Conservation (phyloP, 257 asterid genomes). For the Ilex aquifolium region DNA sequence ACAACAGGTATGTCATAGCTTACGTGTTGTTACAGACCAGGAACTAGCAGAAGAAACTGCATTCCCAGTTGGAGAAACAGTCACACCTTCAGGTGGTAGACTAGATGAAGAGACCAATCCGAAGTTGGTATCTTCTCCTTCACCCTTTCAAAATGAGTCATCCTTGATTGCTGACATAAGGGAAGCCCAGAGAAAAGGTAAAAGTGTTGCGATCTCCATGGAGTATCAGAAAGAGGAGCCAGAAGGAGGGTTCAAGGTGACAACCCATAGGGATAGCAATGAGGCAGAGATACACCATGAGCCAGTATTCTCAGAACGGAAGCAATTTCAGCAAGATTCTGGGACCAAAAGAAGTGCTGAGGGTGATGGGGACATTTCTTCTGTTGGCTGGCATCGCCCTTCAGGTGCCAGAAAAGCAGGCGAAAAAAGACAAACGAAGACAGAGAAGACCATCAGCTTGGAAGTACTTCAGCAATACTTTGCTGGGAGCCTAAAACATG, state of each 20-base stretch:
- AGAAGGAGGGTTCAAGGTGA: conserved; percentile 40
- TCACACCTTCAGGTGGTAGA: conserved; percentile 16
- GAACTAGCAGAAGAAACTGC: conserved; percentile 50
- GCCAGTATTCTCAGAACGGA: conserved; percentile 22
- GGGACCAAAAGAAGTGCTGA: conserved; percentile 27
- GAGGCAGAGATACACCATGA: conserved; percentile 20
- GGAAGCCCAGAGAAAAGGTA: conserved; percentile 43
- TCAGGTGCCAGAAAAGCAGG: conserved; percentile 31
- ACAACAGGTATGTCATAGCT: conserved; percentile 51
- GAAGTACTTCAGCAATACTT: conserved; percentile 62
- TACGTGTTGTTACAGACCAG: conserved; percentile 53
- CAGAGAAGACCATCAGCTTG: conserved; percentile 70
- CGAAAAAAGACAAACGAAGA: conserved; percentile 48
- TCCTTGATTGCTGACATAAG: conserved; percentile 39
- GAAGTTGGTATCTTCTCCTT: conserved; percentile 17
- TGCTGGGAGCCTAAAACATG: conserved; percentile 82
- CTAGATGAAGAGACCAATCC: conserved; percentile 15
- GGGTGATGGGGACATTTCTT: conserved; percentile 32
- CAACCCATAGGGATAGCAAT: conserved; percentile 35
- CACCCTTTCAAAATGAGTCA: conserved; percentile 24
- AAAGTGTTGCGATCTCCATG: conserved; percentile 36
- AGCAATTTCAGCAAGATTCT: conserved; percentile 28
- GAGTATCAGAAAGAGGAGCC: conserved; percentile 36
- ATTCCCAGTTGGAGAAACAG: conserved; percentile 13
- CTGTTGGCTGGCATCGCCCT: conserved; percentile 23